A percentile compares a stretch with the other conserved stretches of the same genome.
Evolutionary conservation across 1,284 basidiomycete genomes (phyloP).

Genomic region (Agroathelia rolfsii): DNA sequence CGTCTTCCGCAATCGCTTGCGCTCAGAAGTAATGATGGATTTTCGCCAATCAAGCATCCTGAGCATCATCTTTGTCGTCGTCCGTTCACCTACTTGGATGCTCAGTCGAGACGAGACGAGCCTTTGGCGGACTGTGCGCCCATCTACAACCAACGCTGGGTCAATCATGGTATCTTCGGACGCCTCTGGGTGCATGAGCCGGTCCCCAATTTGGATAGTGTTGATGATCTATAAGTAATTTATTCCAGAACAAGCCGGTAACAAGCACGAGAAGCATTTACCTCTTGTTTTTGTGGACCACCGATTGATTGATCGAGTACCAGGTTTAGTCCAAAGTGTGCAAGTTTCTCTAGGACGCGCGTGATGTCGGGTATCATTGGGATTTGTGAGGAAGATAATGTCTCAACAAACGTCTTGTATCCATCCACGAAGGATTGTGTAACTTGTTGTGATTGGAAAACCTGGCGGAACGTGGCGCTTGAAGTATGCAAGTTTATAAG

Average conservation of each 20-base stretch:
- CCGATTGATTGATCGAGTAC: constrained; percentile 51
- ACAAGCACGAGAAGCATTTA: constrained; percentile 19
- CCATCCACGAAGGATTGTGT: constrained; percentile 57
- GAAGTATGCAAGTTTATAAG: constrained; percentile 57
- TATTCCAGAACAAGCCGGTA: constrained; percentile 6
- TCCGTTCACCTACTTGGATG: constrained; percentile 50
- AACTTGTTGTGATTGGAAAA: constrained; percentile 61
- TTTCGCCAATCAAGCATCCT: constrained; percentile 64
- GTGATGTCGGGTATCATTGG: no score
- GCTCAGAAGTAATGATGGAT: constrained; percentile 54
- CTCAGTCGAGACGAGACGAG: constrained; percentile 47
- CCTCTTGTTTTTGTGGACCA: constrained; percentile 57
- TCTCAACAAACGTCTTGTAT: constrained; percentile 44
- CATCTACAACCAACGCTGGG: constrained; percentile 37
- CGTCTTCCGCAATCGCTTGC: constrained; percentile 59
- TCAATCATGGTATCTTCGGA: constrained; percentile 40
- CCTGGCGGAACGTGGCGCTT: constrained; percentile 52
- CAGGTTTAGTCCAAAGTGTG: constrained; percentile 55
- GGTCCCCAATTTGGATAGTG: constrained; percentile 43
- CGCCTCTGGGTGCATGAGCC: constrained; percentile 35
- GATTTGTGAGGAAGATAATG: no score
- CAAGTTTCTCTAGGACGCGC: constrained; percentile 55
- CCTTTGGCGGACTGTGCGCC: constrained; percentile 38
- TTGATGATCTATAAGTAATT: constrained; percentile 39
- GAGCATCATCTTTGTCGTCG: constrained; percentile 48